These are phyloP conservation scores for Oxyria digyna DNA, from an alignment of 148 eudicot species.

Conservation along the genomic window DNA sequence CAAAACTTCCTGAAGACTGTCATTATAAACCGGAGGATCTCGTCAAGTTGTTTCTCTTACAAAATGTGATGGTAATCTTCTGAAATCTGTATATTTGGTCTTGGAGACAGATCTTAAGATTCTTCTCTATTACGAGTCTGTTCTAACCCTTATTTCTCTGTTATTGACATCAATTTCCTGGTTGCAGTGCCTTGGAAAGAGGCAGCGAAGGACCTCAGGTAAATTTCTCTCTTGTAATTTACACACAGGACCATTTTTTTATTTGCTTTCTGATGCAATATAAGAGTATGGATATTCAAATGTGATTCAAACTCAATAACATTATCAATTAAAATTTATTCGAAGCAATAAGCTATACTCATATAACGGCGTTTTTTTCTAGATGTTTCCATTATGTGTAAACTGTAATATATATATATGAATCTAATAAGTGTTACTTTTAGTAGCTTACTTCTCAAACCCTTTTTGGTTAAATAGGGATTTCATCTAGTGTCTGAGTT, in stretches of 20 bases:
- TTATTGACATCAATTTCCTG: constrained; percentile 5
- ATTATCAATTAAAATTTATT: not conserved
- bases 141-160: not conserved
- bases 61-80: constrained; percentile 57
- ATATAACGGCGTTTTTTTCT: not conserved
- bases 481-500: not conserved
- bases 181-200: constrained; percentile 84
- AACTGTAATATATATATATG: no score
- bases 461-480: not conserved
- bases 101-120: not conserved
- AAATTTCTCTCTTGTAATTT: not conserved
- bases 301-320: not conserved
- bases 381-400: not conserved
- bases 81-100: not conserved
- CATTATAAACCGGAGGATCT: constrained; percentile 96
- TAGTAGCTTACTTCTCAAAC: not conserved
- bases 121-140: not conserved
- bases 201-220: constrained; percentile 55
- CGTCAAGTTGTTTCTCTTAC: constrained; percentile 84
- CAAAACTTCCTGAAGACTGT: constrained; percentile 92
- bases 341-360: not conserved
- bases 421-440: not conserved
- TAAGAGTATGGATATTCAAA: not conserved
- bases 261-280: not conserved
- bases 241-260: not conserved